Evolutionary conservation across 257 asterid species (phyloP).

Genomic region (Linderniella brevidens): DNA sequence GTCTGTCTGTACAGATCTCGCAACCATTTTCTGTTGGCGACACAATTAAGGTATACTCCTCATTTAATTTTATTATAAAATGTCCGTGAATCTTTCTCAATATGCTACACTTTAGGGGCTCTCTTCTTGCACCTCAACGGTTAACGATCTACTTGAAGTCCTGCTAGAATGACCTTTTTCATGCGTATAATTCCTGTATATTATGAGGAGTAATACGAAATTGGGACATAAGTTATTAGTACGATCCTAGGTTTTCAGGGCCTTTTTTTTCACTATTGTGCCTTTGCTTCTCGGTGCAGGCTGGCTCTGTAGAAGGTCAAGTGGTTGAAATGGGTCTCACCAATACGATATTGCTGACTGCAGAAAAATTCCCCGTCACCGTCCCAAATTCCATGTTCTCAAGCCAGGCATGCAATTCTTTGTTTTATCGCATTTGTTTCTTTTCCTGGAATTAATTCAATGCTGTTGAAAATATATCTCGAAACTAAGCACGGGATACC

Average conservation of each 20-base stretch:
- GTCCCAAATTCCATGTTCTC: constrained; percentile 91
- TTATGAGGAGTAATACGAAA: no score
- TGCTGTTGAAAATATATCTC: no score
- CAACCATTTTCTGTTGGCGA: constrained; percentile 85
- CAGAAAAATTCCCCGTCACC: constrained; percentile 70
- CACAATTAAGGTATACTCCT: constrained; percentile 52
- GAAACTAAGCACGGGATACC: no score
- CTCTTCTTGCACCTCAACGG: no score
- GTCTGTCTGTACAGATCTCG: constrained; percentile 60
- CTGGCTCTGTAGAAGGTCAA: constrained; percentile 95
- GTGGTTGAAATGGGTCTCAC: constrained; percentile 87
- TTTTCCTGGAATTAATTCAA: no score
- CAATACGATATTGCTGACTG: constrained; percentile 64
- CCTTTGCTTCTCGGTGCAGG: constrained; percentile 26
- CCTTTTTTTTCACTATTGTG: constrained; percentile 1
- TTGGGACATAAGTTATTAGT: no score
- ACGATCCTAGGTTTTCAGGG: no score
- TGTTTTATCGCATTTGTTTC: not conserved
- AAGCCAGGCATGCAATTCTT: constrained; percentile 55
- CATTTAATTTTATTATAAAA: constrained; percentile 2
- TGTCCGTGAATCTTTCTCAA: not conserved
- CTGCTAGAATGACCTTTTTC: no score
- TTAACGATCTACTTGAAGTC: no score
- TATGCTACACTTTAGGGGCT: not conserved
- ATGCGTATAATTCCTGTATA: no score